Percentiles rank a stretch among this genome's conserved stretches.
Conservation (phyloP, 768 basidiomycete species). For the Pulveroboletus sp. region DNA sequence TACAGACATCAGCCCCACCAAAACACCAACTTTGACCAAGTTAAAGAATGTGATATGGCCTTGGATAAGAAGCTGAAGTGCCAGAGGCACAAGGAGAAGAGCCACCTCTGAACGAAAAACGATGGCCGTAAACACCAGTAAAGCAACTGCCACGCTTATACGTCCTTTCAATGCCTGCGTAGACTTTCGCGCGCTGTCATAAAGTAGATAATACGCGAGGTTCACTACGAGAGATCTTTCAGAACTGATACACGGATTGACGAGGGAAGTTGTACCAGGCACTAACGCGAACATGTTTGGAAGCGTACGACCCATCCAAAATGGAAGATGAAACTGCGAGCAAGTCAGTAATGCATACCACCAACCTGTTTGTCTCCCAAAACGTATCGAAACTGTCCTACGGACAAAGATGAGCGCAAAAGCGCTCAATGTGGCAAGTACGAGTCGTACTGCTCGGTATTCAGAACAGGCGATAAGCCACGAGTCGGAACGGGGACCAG, state of each 20-base stretch:
- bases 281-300: constrained; percentile 92
- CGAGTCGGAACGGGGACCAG: background rate
- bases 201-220: constrained; percentile 47
- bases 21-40: constrained; percentile 46
- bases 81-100: constrained; percentile 58
- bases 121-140: constrained; percentile 64
- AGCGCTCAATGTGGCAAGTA: constrained; percentile 64
- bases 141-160: constrained; percentile 41
- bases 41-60: constrained; percentile 39
- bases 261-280: constrained; percentile 49
- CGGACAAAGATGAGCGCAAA: constrained; percentile 58
- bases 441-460: constrained; percentile 56
- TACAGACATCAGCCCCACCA: constrained; percentile 46
- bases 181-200: constrained; percentile 35
- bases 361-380: constrained; percentile 51
- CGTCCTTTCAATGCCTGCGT: constrained; percentile 32
- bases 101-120: constrained; percentile 79
- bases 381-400: constrained; percentile 57
- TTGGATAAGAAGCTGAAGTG: constrained; percentile 46
- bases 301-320: constrained; percentile 89
- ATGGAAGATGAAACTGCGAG: constrained; percentile 87
- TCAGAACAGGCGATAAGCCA: background rate
- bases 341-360: constrained; percentile 67
- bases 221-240: constrained; percentile 40
- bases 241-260: background rate